Conservation (phyloP, 257 asterid species). For the Ajuga chamaepitys region DNA sequence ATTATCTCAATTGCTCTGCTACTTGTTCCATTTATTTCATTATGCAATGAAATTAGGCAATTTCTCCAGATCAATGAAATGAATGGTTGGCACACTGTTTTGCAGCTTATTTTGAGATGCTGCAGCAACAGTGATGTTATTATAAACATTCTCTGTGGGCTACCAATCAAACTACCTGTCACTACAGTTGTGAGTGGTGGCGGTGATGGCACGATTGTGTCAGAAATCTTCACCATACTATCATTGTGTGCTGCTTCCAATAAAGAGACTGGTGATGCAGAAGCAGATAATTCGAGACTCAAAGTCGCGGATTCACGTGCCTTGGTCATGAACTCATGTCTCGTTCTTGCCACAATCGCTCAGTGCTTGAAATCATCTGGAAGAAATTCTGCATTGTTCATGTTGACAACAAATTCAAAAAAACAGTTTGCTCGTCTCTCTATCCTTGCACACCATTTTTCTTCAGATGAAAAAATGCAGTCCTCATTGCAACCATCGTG, state of each 20-base stretch:
- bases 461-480: constrained; percentile 71
- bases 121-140: constrained; percentile 61
- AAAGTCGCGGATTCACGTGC: constrained; percentile 48
- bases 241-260: constrained; percentile 60
- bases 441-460: constrained; percentile 73
- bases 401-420: constrained; percentile 87
- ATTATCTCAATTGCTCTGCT: neutral
- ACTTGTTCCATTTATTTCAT: constrained; percentile 7
- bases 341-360: constrained; percentile 68
- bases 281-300: constrained; percentile 42
- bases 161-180: constrained; percentile 83
- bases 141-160: constrained; percentile 71
- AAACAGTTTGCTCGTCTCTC: constrained; percentile 79
- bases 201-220: constrained; percentile 89
- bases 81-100: constrained; percentile 9
- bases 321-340: constrained; percentile 74
- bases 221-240: constrained; percentile 78
- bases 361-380: constrained; percentile 76
- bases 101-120: constrained; percentile 55
- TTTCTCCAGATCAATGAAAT: constrained; percentile 4
- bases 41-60: neutral
- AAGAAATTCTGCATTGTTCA: constrained; percentile 74
- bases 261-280: constrained; percentile 59
- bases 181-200: constrained; percentile 90
- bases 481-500: constrained; percentile 66